Evolutionary conservation across 148 eudicot genomes (phyloP).

Genomic region (Vaccinium darrowii): DNA sequence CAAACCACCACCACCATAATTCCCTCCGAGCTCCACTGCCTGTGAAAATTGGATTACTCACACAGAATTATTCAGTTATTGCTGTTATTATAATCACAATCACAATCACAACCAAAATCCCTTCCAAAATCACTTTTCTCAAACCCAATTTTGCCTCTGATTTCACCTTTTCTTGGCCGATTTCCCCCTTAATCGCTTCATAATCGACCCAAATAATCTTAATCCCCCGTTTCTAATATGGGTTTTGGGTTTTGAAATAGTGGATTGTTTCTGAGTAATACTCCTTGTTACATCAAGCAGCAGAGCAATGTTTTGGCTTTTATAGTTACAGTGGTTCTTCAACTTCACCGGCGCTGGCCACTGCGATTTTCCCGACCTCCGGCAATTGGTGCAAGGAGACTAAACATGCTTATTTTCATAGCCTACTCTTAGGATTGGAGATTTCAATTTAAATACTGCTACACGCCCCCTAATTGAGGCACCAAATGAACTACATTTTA

Average conservation of each 20-base stretch:
- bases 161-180: slow-evolving; percentile 26
- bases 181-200: slow-evolving; percentile 42
- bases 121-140: slow-evolving; percentile 9
- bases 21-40: too few species aligned
- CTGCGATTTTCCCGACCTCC: slow-evolving; percentile 53
- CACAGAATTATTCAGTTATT: background rate
- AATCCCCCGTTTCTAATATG: slow-evolving; percentile 38
- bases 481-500: too few species aligned
- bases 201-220: slow-evolving; percentile 56
- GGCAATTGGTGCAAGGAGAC: slow-evolving; percentile 58
- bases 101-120: background rate
- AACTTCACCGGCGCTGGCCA: slow-evolving; percentile 18
- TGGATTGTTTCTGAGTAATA: slow-evolving; percentile 36
- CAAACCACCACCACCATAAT: too few species aligned
- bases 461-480: too few species aligned
- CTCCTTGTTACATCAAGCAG: slow-evolving; percentile 68
- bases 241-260: slow-evolving; percentile 34
- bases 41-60: too few species aligned
- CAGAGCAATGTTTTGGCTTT: slow-evolving; percentile 50
- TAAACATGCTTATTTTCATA: slow-evolving; percentile 65
- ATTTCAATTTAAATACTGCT: slow-evolving; percentile 11
- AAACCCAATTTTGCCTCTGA: slow-evolving; percentile 7
- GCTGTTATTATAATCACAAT: slow-evolving; percentile 36
- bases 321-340: slow-evolving; percentile 34
- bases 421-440: slow-evolving; percentile 25